Conservation (phyloP, 768 basidiomycete genomes). For the Tulasnella calospora region DNA sequence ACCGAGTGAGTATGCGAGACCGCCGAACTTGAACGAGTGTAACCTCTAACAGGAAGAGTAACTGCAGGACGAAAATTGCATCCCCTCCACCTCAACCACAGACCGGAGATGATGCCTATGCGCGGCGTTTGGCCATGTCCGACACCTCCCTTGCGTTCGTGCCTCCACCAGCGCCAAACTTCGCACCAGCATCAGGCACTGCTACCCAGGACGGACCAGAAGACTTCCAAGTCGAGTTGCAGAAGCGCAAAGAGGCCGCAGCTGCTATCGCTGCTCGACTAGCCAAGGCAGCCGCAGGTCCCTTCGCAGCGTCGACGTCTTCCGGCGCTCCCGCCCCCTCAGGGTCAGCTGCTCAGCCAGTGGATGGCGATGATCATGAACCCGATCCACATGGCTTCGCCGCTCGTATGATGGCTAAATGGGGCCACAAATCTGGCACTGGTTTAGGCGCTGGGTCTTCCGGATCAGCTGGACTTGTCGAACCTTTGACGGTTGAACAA, state of each 20-base stretch:
- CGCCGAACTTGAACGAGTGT: neutral
- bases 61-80: neutral
- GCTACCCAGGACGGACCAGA: neutral
- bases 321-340: constrained; percentile 24
- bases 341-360: neutral
- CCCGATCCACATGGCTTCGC: constrained; percentile 72
- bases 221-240: constrained; percentile 57
- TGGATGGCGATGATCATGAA: constrained; percentile 32
- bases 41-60: neutral
- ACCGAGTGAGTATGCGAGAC: neutral
- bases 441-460: constrained; percentile 61
- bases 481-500: constrained; percentile 75
- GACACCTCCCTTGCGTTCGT: neutral
- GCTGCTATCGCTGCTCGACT: constrained; percentile 74
- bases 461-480: constrained; percentile 77
- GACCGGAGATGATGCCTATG: constrained; percentile 64
- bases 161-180: neutral
- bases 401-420: constrained; percentile 87
- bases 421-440: constrained; percentile 92
- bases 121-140: constrained; percentile 54
- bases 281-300: constrained; percentile 22
- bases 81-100: neutral
- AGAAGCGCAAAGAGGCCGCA: constrained; percentile 54
- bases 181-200: neutral
- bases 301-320: constrained; percentile 32